Percentiles rank a stretch among this genome's conserved stretches.
These are phyloP conservation scores for Chlorella sorokiniana DNA, from an alignment of 139 green algal genomes.

Conservation along the genomic window DNA sequence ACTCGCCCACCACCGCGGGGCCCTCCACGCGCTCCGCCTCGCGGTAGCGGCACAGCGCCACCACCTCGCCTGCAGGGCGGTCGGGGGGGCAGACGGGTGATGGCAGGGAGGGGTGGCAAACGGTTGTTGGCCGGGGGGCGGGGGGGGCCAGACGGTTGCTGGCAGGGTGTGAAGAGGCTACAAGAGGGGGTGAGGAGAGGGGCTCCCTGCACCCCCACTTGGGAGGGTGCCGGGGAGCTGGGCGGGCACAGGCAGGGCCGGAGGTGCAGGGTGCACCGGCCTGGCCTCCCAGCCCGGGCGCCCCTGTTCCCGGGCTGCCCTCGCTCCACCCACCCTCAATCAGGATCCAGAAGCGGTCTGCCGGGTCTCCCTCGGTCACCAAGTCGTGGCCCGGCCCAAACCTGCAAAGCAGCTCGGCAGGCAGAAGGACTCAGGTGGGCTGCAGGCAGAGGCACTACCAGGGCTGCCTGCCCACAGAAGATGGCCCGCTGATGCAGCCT, in stretches of 20 bases:
- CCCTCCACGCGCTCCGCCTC: slow-evolving; percentile 27
- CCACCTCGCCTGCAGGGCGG: slow-evolving; percentile 26
- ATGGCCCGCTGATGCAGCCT: no score
- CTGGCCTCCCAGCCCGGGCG: no score
- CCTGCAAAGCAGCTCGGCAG: neutral
- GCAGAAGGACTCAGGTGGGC: neutral
- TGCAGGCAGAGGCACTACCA: neutral
- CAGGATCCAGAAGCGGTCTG: slow-evolving; percentile 41
- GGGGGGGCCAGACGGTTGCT: no score
- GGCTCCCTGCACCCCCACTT: no score
- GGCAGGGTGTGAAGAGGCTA: no score
- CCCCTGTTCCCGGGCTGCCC: no score
- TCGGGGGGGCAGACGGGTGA: neutral
- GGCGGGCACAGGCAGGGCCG: no score
- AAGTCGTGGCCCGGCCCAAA: slow-evolving; percentile 37
- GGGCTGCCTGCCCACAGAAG: no score
- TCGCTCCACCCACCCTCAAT: slow-evolving; percentile 26
- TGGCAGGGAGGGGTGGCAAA: neutral
- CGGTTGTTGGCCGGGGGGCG: no score
- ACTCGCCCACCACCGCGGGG: slow-evolving; percentile 10
- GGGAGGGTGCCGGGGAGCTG: no score
- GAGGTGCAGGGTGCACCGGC: no score
- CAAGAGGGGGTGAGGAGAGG: no score
- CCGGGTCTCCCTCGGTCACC: slow-evolving; percentile 34
- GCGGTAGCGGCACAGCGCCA: slow-evolving; percentile 29